Percentiles rank a stretch among this genome's conserved stretches.
phyloP scores from a whole-genome alignment of 2,329 filamentous ascomycete genomes.

The Neospermospora avenae region DNA sequence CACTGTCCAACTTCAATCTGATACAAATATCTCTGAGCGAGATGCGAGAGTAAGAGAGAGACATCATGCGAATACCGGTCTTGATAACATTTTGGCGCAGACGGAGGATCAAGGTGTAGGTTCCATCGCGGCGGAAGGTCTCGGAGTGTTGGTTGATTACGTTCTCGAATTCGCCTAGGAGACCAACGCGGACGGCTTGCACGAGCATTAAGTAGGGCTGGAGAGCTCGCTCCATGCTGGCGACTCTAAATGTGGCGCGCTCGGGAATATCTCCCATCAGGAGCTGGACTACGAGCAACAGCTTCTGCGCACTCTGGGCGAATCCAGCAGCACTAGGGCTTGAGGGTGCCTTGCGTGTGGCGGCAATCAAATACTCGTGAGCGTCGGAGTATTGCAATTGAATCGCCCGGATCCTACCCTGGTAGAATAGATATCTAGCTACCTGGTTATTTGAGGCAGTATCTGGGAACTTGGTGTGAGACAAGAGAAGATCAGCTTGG shows the following conservation, averaged over 20 bases:
- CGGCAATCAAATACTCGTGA: constrained; percentile 88
- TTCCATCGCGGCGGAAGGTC: constrained; percentile 88
- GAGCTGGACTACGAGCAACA: constrained; percentile 93
- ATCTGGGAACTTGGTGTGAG: constrained; percentile 91
- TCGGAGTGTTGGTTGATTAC: constrained; percentile 78
- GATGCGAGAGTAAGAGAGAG: constrained; percentile 94
- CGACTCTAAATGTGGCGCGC: constrained; percentile 87
- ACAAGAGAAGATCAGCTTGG: constrained; percentile 92
- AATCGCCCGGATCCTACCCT: constrained; percentile 92
- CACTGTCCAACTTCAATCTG: constrained; percentile 85
- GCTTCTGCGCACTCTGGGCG: constrained; percentile 92
- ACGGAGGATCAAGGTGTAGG: constrained; percentile 91
- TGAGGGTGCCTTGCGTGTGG: constrained; percentile 91
- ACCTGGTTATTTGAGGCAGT: constrained; percentile 98
- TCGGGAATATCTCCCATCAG: constrained; percentile 99
- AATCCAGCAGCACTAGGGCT: constrained; percentile 88
- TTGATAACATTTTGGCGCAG: constrained; percentile 98
- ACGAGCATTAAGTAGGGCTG: constrained; percentile 93
- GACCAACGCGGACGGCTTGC: constrained; percentile 93
- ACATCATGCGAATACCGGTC: constrained; percentile 99
- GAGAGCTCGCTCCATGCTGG: constrained; percentile 79
- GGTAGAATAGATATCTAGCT: constrained; percentile 93
- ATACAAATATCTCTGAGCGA: constrained; percentile 97
- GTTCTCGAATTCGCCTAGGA: constrained; percentile 88
- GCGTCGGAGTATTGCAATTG: constrained; percentile 97